These are phyloP conservation scores for Delonix regia DNA, from an alignment of 306 rosid species.

Conservation along the genomic window DNA sequence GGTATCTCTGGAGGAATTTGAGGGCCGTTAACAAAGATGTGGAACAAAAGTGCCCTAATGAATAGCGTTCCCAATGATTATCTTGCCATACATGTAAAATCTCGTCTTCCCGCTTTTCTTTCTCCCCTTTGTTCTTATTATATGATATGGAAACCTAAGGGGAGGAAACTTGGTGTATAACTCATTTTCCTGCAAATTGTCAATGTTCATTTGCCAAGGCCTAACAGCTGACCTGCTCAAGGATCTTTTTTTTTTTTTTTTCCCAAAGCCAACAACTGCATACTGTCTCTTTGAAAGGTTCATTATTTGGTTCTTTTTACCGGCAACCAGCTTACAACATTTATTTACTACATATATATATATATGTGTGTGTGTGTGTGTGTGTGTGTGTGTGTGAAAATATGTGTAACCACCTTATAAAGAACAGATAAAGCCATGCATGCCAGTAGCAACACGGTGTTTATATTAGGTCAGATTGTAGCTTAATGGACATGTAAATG, in stretches of 20 bases:
- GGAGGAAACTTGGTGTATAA: background rate
- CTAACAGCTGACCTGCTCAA: background rate
- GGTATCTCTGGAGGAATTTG: conserved; percentile 76
- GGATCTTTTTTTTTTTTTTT: background rate
- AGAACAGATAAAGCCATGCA: conserved; percentile 25
- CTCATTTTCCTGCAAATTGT: conserved; percentile 11
- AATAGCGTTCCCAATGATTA: background rate
- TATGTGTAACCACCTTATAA: conserved; percentile 28
- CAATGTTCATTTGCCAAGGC: background rate
- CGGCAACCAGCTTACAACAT: conserved; percentile 18
- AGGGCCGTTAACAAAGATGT: conserved; percentile 37
- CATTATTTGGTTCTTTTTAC: background rate
- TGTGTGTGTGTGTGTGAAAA: background rate
- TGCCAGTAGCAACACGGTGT: background rate
- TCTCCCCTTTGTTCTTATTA: background rate
- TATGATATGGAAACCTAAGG: conserved; percentile 1
- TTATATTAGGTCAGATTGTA: conserved; percentile 60
- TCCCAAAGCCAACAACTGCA: background rate
- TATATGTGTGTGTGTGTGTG: too few species aligned
- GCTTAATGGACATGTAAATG: conserved; percentile 86
- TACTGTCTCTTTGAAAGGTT: background rate
- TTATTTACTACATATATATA: background rate
- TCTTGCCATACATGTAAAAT: background rate
- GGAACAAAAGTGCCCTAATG: conserved; percentile 36
- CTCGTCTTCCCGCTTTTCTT: conserved; percentile 19